A percentile compares a stretch with the other conserved stretches of the same genome.
These are phyloP conservation scores for Aspergillus nidulans DNA, from an alignment of 495 filamentous ascomycete genomes.

Conservation along the genomic window DNA sequence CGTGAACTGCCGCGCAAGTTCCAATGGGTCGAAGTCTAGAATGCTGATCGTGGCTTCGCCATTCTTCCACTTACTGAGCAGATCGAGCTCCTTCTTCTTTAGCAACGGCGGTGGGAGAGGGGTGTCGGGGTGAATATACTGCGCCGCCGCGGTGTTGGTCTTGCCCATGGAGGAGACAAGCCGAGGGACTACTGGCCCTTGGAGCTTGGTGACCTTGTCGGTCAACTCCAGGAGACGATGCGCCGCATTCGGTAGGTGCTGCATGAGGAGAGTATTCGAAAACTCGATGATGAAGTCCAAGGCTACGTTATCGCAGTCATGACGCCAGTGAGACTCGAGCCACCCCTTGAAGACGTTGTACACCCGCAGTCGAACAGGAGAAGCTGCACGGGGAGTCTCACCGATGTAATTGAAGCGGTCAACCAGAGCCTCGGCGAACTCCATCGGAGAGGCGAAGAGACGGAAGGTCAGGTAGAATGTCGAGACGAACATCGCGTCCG, in stretches of 20 bases:
- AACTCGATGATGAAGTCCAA: constrained; percentile 73
- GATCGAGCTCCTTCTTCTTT: constrained; percentile 67
- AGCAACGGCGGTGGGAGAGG: constrained; percentile 66
- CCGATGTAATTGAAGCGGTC: constrained; percentile 90
- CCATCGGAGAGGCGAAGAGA: constrained; percentile 77
- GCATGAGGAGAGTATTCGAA: constrained; percentile 64
- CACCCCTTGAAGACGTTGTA: constrained; percentile 97
- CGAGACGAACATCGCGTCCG: constrained; percentile 86
- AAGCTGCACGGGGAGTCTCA: constrained; percentile 65
- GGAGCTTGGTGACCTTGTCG: constrained; percentile 71
- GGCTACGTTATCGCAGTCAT: constrained; percentile 69
- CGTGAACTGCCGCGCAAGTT: constrained; percentile 89
- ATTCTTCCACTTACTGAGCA: constrained; percentile 69
- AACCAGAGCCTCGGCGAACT: constrained; percentile 76
- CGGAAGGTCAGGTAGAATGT: constrained; percentile 98
- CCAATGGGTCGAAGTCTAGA: constrained; percentile 88
- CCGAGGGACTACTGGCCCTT: constrained; percentile 77
- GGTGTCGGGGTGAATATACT: constrained; percentile 64
- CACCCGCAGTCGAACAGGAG: constrained; percentile 80
- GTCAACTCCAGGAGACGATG: constrained; percentile 73
- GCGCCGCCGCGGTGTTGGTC: constrained; percentile 67
- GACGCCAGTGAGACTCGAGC: constrained; percentile 94
- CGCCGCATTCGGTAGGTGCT: constrained; percentile 68
- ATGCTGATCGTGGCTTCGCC: constrained; percentile 68
- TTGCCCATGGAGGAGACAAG: constrained; percentile 86